Percentiles rank a stretch among this genome's conserved stretches.
These are phyloP conservation scores for Schrenkiella parvula DNA, from an alignment of 345 rosid species.

Conservation along the genomic window DNA sequence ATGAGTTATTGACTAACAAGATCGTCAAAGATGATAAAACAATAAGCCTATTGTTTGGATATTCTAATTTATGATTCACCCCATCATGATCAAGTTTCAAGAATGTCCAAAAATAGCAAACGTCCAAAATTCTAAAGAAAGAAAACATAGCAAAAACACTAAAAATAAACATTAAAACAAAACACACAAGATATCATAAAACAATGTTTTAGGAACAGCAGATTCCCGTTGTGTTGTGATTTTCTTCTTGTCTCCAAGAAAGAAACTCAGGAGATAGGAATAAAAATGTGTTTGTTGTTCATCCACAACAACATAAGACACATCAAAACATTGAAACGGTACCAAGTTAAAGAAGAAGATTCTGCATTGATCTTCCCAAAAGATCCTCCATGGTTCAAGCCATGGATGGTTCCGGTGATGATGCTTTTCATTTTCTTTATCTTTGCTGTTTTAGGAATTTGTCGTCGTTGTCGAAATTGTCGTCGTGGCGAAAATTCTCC, in stretches of 20 bases:
- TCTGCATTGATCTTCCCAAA: slow-evolving; percentile 21
- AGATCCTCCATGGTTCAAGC: slow-evolving; percentile 31
- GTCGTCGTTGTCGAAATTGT: slow-evolving; percentile 11
- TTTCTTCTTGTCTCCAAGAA: slow-evolving; percentile 13
- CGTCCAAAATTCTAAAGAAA: not conserved
- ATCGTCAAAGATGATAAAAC: not conserved
- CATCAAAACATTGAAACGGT: not conserved
- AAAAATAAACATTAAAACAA: slow-evolving; percentile 14
- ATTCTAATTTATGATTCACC: not conserved
- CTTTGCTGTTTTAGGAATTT: not conserved
- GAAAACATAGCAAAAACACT: slow-evolving; percentile 16
- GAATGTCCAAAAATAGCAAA: not conserved
- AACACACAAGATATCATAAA: not conserved
- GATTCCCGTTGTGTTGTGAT: not conserved
- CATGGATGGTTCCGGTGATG: slow-evolving; percentile 20
- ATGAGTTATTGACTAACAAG: not conserved
- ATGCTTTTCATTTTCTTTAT: slow-evolving; percentile 11
- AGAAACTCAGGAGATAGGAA: slow-evolving; percentile 8
- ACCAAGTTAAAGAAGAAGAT: slow-evolving; percentile 16
- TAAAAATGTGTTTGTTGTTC: not conserved
- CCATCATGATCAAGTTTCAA: not conserved
- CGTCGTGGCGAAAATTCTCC: slow-evolving; percentile 35
- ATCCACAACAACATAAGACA: not conserved
- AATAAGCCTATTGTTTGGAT: not conserved
- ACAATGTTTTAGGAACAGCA: not conserved